Evolutionary conservation across 768 basidiomycete genomes (phyloP), one percentile per base, ranked within the genome.

Genomic region (Tulasnella sp.): DNA sequence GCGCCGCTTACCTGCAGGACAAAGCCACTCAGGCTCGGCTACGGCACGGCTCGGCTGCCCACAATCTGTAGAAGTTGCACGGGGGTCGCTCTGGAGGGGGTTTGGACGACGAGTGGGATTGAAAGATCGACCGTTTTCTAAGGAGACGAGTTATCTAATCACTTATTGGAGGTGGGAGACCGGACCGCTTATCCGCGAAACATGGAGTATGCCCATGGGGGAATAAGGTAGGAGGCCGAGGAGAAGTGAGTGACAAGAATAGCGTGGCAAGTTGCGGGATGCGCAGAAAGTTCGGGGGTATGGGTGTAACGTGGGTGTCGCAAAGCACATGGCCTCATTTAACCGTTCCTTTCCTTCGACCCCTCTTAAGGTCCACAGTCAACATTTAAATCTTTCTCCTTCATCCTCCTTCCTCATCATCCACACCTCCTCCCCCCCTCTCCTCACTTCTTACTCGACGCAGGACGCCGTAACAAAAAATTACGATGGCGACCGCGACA

Each of bases 341-440:
- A 68, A 68, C 62, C 62, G 62, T 68, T 68, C 31, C 31, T 27
- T 68, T 36, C 62, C 62, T 68, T 68, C 62, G 62, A 68, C 62
- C 62, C 62, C 62, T 68, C 62, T 68, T 68, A 68, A 68, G 62
- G 62, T 68, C 62, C 62, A 68, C 27, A 68, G 62, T 68, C 62
- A 68, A 68, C 62, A 68, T 68, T 34, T 68, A 68, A 68, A 68
- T 68, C 62, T 68, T 34, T 68, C 62, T 68, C 27, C 16, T 9
- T 36, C 62, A 68, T 68, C 62, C 6, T 36, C 9, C 62, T 34
- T 68, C 62, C 62, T 68, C 62, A 34, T 34, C 62, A 34, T 34
- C 31, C 24, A 6, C 5, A 34, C 31, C 7, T 5, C 16, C 62
- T 24, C 62, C 14, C 24, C 2, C 24, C 8, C 52, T 52, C 24